phyloP scores from a whole-genome alignment of 768 basidiomycete genomes.

The Panaeolus papilionaceus region DNA sequence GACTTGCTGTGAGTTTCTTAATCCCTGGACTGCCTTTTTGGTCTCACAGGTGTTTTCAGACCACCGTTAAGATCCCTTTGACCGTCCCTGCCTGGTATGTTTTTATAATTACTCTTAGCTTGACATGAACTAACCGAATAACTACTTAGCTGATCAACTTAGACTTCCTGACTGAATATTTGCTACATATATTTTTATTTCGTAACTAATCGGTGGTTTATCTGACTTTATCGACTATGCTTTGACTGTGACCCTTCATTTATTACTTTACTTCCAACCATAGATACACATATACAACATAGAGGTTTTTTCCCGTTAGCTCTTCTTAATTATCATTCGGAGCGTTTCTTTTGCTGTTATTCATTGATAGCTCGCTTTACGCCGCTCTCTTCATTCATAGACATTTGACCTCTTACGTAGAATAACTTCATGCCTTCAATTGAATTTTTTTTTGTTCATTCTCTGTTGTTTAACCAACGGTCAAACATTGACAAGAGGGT shows the following conservation, averaged over 20 bases:
- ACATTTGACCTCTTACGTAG: too few species aligned
- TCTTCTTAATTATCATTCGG: neutral
- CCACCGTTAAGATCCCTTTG: slow-evolving; percentile 83
- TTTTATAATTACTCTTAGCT: neutral
- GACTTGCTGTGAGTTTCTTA: slow-evolving; percentile 45
- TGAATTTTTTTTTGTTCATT: too few species aligned
- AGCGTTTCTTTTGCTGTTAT: neutral
- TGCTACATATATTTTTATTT: neutral
- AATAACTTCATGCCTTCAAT: too few species aligned
- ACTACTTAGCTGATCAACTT: neutral
- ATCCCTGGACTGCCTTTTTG: slow-evolving; percentile 12
- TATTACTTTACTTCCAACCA: neutral
- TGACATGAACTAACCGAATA: neutral
- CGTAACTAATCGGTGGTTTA: neutral
- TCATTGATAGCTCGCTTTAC: neutral
- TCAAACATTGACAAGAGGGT: too few species aligned
- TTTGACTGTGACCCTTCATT: neutral
- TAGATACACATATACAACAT: neutral
- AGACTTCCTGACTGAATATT: neutral
- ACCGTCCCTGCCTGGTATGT: slow-evolving; percentile 80
- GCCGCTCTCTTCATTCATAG: too few species aligned
- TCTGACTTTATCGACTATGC: neutral
- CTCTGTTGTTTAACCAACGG: too few species aligned
- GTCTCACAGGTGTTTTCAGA: slow-evolving; percentile 43
- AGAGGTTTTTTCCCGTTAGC: too few species aligned